These are phyloP conservation scores for Pseudonitzschia pungens DNA, from an alignment of 108 stramenopile genomes.

Conservation along the genomic window DNA sequence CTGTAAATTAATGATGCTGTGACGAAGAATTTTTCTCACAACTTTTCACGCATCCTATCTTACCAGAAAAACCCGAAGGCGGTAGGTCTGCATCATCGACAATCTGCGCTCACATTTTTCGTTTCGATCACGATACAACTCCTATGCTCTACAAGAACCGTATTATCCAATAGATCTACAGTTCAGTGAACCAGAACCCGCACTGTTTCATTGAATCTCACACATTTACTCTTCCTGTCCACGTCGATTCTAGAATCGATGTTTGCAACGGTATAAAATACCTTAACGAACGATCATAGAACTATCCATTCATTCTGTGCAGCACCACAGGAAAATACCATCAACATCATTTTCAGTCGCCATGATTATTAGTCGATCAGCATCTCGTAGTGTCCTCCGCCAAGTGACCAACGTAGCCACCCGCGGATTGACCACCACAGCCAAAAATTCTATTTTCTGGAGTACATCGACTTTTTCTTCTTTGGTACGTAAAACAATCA, in stretches of 20 bases:
- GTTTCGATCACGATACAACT: background rate
- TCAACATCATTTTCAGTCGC: background rate
- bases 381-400: constrained; percentile 6
- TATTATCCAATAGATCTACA: background rate
- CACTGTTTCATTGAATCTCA: background rate
- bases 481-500: background rate
- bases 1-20: too few species aligned
- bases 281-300: too few species aligned
- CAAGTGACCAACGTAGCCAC: constrained; percentile 22
- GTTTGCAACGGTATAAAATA: background rate
- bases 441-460: background rate
- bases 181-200: background rate
- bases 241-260: background rate
- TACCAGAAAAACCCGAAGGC: background rate
- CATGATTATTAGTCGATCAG: constrained; percentile 26
- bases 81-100: background rate
- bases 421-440: constrained; percentile 19
- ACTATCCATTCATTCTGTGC: too few species aligned
- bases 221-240: too few species aligned
- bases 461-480: background rate
- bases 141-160: background rate
- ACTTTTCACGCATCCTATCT: too few species aligned
- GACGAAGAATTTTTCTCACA: too few species aligned
- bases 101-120: background rate
- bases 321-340: too few species aligned